Evolutionary conservation across 2,329 filamentous ascomycete species (phyloP).

Genomic region (Colletotrichum theobromicola): DNA sequence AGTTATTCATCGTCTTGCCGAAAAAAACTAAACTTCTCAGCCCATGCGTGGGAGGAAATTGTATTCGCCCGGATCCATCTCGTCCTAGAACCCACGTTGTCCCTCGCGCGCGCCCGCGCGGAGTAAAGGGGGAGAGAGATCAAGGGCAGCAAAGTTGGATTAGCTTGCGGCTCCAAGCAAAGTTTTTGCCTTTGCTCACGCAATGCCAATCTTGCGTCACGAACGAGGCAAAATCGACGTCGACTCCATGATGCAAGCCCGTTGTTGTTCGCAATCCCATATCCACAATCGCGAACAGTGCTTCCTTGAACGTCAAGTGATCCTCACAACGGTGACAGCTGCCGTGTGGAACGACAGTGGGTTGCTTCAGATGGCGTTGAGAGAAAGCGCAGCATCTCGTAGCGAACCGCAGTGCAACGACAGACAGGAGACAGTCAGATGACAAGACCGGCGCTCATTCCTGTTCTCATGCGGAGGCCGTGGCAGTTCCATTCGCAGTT

Average conservation of each 20-base stretch:
- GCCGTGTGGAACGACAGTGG: not conserved
- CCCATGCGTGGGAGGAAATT: not conserved
- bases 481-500: not conserved
- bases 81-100: not conserved
- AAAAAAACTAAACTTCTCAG: not conserved
- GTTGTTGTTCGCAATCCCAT: not conserved
- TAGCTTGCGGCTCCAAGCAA: not conserved
- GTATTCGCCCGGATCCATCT: not conserved
- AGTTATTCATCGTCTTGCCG: not conserved
- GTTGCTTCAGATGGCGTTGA: conserved; percentile 11
- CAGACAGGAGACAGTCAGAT: conserved; percentile 10
- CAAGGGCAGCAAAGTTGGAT: not conserved
- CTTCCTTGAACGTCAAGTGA: not conserved
- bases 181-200: not conserved
- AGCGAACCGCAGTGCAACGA: not conserved
- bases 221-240: conserved; percentile 1
- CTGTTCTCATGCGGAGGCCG: not conserved
- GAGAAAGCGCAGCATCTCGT: conserved; percentile 1
- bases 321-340: not conserved
- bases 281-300: not conserved
- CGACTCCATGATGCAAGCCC: not conserved
- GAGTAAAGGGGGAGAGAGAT: not conserved
- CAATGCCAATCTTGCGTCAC: not conserved
- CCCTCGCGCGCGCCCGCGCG: not conserved
- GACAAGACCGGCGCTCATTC: conserved; percentile 1